phyloP scores from a whole-genome alignment of 108 stramenopile genomes.

The Conticribra weissflogii region DNA sequence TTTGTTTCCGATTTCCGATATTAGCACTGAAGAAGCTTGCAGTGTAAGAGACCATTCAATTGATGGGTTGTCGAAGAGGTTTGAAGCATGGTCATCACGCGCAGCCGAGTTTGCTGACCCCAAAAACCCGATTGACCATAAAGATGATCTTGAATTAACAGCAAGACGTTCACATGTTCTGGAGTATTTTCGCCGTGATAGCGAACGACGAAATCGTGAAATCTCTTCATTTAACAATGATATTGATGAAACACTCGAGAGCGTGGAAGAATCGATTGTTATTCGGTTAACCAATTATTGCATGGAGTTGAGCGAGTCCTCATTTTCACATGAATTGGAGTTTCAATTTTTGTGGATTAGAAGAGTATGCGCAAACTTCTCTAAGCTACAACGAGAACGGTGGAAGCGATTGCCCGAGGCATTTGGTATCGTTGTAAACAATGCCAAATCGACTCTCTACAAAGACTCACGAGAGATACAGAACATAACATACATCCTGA shows the following conservation, averaged over 20 bases:
- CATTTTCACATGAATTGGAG: conserved; percentile 7
- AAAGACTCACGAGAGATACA: conserved; percentile 26
- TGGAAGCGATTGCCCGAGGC: conserved; percentile 5
- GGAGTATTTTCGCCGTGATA: conserved; percentile 8
- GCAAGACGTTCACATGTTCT: conserved; percentile 3
- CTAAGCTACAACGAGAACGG: neutral
- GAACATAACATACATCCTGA: conserved; percentile 14
- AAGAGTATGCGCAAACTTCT: conserved; percentile 8
- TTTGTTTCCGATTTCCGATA: conserved; percentile 6
- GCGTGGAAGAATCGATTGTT: conserved; percentile 10
- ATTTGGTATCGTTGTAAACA: conserved; percentile 6
- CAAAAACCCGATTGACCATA: neutral
- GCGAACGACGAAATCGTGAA: neutral
- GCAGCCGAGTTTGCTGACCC: conserved; percentile 12
- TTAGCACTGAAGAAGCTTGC: neutral
- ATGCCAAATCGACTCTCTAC: conserved; percentile 16
- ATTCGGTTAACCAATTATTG: conserved; percentile 2
- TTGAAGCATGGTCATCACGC: conserved; percentile 11
- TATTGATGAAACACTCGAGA: neutral
- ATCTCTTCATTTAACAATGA: conserved; percentile 5
- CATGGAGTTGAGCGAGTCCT: conserved; percentile 6
- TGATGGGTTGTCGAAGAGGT: neutral
- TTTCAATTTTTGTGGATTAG: conserved; percentile 28
- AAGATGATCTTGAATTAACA: conserved; percentile 17
- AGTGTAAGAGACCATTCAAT: conserved; percentile 6